Base-by-base conservation (phyloP, 2,329 filamentous ascomycete species). In the Pseudocercospora musae region DNA sequence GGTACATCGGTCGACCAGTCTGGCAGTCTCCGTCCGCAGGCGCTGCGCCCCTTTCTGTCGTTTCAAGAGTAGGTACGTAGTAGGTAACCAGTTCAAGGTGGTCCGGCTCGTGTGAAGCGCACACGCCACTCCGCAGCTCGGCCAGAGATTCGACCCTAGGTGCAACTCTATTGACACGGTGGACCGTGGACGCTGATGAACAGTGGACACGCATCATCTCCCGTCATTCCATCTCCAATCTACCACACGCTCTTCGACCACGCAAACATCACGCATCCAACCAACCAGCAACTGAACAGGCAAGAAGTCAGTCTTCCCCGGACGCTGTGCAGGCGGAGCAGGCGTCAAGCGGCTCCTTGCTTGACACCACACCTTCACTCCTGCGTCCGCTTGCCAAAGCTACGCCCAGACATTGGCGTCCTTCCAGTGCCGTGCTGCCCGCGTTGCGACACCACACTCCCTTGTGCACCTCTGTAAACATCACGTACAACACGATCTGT, bases 391-490 rank as follows among this genome's bases (percentile, higher is more conserved):
- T 52, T 23, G 44, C 53, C 53, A n/a, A 40, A 23, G 53, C 37
- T 29, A 27, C 55, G 55, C 56, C 52, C 52, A 33, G 52, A 40
- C 52, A 54, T 54, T 54, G 52, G 52, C 52, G 29, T 29, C 21
- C 52, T 33, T 25, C 11, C 49, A 40, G 15, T 31, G 49, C 49
- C 21, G 23, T 31, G n/a, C 52, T 18, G 52, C 29, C 52, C 52
- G 52, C 52, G 18, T 23, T 21, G 52, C 52, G 31, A 25, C 21
- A n/a, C 21, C 21, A 52, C 48, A 29, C 48, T 52, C 48, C 48
- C 23, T 25, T 27, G 25, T 31, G 15, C 15, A 15, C 10, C 13
- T 25, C 37, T n/a, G 37, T n/a, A 18, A 40, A 40, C 37, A 40
- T 15, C 48, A 23, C 44, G 44, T 13, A 48, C 44, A 23, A 11